A percentile compares a stretch with the other conserved stretches of the same genome.
phyloP scores from a whole-genome alignment of 2,329 filamentous ascomycete species.

The Cordyceps militaris region DNA sequence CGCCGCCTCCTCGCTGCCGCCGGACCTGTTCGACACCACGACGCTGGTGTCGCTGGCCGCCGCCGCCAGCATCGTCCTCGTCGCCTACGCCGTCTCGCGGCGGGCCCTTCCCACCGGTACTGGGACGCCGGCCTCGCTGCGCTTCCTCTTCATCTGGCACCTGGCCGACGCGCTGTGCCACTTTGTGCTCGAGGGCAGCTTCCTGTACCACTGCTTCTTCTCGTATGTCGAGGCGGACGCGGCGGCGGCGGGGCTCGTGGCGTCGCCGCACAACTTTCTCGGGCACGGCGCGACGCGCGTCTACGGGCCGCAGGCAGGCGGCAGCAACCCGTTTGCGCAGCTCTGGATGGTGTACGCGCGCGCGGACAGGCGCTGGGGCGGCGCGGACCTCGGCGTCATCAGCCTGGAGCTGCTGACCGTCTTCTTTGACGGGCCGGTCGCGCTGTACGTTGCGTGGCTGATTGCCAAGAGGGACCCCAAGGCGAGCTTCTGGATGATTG shows the following conservation, averaged over 20 bases:
- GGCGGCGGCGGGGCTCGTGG: conserved; percentile 33
- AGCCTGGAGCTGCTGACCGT: conserved; percentile 61
- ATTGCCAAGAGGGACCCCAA: conserved; percentile 48
- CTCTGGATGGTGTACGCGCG: conserved; percentile 64
- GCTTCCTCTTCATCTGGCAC: conserved; percentile 90
- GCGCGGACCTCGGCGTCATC: conserved; percentile 54
- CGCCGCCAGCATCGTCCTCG: conserved; percentile 43
- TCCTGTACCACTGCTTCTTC: conserved; percentile 93
- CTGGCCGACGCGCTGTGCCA: conserved; percentile 89
- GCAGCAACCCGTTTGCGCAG: conserved; percentile 47
- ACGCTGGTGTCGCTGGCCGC: conserved; percentile 52
- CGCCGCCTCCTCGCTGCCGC: conserved; percentile 31
- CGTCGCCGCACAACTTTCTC: conserved; percentile 47
- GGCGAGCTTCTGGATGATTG: conserved; percentile 55
- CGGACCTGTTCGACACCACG: conserved; percentile 52
- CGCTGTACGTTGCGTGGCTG: conserved; percentile 53
- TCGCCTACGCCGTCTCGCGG: conserved; percentile 44
- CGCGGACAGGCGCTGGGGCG: conserved; percentile 57
- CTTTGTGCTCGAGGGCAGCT: conserved; percentile 82
- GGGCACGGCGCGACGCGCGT: conserved; percentile 38
- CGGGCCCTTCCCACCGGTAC: conserved; percentile 41
- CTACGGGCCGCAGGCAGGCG: conserved; percentile 52
- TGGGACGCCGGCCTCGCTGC: conserved; percentile 48
- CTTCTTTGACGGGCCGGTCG: conserved; percentile 53
- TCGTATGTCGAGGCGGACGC: conserved; percentile 32